Conservation (phyloP, 2,329 filamentous ascomycete genomes). For the Graphilbum fragrans region DNA sequence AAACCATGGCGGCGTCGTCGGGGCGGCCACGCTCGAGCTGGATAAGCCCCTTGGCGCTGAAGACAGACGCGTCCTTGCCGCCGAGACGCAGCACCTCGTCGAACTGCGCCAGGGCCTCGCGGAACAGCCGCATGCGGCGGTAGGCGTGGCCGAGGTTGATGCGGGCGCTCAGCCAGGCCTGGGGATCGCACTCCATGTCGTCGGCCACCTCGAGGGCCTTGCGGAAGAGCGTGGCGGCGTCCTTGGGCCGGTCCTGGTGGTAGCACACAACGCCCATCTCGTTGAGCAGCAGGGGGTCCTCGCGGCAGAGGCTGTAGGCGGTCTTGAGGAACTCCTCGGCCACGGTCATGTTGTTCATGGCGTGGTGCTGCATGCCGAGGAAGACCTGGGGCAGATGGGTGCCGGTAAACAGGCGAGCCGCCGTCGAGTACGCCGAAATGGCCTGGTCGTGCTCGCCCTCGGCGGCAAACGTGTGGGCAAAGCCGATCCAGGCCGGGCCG, state of each 20-base stretch:
- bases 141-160: constrained; percentile 86
- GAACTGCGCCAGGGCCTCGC: constrained; percentile 67
- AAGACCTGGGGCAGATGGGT: constrained; percentile 94
- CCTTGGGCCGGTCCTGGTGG: constrained; percentile 68
- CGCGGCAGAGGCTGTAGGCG: constrained; percentile 70
- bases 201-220: constrained; percentile 66
- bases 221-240: constrained; percentile 66
- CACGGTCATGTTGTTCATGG: constrained; percentile 85
- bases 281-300: constrained; percentile 83
- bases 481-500: constrained; percentile 95
- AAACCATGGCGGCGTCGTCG: constrained; percentile 65
- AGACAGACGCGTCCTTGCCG: constrained; percentile 66
- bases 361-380: constrained; percentile 95
- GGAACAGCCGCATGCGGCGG: constrained; percentile 55
- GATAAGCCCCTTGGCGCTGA: constrained; percentile 73
- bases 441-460: constrained; percentile 98
- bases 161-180: constrained; percentile 71
- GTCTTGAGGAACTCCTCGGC: constrained; percentile 91
- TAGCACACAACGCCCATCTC: constrained; percentile 96
- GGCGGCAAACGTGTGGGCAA: constrained; percentile 94
- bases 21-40: constrained; percentile 64
- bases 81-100: constrained; percentile 77
- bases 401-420: constrained; percentile 87
- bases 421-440: constrained; percentile 93
- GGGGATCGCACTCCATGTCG: constrained; percentile 70